Evolutionary conservation across 2,329 filamentous ascomycete species (phyloP).

Genomic region (Diaporthe sp.): DNA sequence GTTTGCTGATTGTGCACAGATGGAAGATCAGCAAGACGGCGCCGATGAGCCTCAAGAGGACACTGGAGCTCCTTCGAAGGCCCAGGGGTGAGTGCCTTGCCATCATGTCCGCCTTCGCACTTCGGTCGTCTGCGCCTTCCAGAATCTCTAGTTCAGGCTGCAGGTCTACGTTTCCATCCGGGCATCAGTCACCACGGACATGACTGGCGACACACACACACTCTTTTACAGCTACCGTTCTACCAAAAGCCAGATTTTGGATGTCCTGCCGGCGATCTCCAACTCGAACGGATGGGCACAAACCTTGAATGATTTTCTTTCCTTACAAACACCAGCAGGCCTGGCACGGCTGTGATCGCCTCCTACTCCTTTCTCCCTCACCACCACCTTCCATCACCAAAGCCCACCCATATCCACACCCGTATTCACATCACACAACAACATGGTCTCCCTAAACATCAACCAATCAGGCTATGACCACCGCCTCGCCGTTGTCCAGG

Average conservation of each 20-base stretch:
- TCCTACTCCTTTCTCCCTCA: not conserved
- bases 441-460: not conserved
- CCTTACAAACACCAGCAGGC: not conserved
- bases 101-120: not conserved
- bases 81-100: too few species aligned
- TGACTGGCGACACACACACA: not conserved
- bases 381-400: not conserved
- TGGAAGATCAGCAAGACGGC: too few species aligned
- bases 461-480: slow-evolving; percentile 41
- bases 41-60: too few species aligned
- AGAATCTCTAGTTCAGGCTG: too few species aligned
- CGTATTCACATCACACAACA: not conserved
- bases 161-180: not conserved
- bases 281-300: not conserved
- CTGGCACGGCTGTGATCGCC: not conserved
- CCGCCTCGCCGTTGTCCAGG: slow-evolving; percentile 39
- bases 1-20: too few species aligned
- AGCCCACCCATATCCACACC: not conserved
- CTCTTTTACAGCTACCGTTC: not conserved
- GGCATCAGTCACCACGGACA: not conserved
- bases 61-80: too few species aligned
- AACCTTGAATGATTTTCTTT: not conserved
- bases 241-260: not conserved
- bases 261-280: not conserved
- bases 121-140: not conserved